A percentile compares a stretch with the other conserved stretches of the same genome.
phyloP scores from a whole-genome alignment of 176 grass and related monocot species.

The Melocanna baccifera region DNA sequence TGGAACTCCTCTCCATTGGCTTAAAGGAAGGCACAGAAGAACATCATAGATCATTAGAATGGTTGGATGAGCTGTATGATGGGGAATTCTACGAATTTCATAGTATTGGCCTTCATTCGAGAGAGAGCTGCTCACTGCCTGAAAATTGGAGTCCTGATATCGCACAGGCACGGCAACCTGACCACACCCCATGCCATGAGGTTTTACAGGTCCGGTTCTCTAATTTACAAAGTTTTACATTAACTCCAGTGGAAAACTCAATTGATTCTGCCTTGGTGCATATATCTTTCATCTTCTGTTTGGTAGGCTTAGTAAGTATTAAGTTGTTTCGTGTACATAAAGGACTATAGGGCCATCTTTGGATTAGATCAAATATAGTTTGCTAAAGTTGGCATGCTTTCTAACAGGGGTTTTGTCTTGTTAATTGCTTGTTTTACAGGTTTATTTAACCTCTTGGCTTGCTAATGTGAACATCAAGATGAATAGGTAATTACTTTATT shows the following conservation, averaged over 20 bases:
- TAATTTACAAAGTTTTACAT: neutral
- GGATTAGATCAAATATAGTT: neutral
- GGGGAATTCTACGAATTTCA: slow-evolving; percentile 61
- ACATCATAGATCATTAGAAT: slow-evolving; percentile 33
- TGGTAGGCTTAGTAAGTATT: neutral
- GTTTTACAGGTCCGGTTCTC: slow-evolving; percentile 61
- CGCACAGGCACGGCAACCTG: slow-evolving; percentile 16
- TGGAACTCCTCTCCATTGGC: slow-evolving; percentile 53
- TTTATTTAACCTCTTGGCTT: slow-evolving; percentile 63
- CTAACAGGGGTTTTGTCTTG: neutral
- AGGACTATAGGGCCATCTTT: slow-evolving; percentile 13
- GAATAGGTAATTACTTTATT: slow-evolving; percentile 35
- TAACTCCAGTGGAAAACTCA: neutral
- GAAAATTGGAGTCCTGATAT: slow-evolving; percentile 36
- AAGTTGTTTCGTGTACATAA: neutral
- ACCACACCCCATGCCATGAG: slow-evolving; percentile 33
- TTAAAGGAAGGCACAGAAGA: slow-evolving; percentile 40
- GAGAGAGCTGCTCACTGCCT: slow-evolving; percentile 38
- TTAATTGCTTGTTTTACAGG: slow-evolving; percentile 40
- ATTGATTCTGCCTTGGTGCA: neutral
- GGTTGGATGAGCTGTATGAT: slow-evolving; percentile 60
- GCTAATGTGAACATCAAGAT: slow-evolving; percentile 53
- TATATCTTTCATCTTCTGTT: slow-evolving; percentile 11
- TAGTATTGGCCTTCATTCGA: slow-evolving; percentile 47
- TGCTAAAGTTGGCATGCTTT: neutral